A percentile compares a stretch with the other conserved stretches of the same genome.
Conservation (phyloP, 345 rosid species). For the Theobroma cacao region DNA sequence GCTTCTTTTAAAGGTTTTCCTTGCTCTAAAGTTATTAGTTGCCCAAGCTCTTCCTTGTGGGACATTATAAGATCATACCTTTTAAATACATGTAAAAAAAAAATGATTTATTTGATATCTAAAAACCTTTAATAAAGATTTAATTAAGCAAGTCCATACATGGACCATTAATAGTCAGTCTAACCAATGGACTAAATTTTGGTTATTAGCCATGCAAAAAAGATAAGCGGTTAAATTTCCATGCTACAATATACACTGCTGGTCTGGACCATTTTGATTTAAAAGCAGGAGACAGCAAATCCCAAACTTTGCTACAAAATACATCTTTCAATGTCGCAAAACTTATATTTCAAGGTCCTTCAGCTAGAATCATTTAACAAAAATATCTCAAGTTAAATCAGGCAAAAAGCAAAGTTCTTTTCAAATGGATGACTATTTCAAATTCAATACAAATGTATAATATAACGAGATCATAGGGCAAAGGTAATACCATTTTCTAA, state of each 20-base stretch:
- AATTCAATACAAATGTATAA: neutral
- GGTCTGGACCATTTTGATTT: neutral
- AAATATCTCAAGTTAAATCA: neutral
- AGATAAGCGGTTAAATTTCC: conserved; percentile 1
- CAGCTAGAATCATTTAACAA: neutral
- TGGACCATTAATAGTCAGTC: neutral
- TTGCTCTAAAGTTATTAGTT: conserved; percentile 91
- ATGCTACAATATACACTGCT: neutral
- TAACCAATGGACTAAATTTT: neutral
- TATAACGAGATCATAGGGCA: conserved; percentile 11
- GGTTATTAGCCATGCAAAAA: conserved; percentile 3
- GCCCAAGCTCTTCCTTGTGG: conserved; percentile 93
- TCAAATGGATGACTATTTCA: neutral
- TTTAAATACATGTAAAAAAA: conserved; percentile 24
- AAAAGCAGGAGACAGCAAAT: neutral
- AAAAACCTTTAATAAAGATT: neutral
- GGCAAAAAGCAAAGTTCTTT: neutral
- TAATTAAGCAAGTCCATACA: neutral
- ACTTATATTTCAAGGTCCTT: neutral
- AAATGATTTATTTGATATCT: neutral
- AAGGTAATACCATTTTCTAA: conserved; percentile 68
- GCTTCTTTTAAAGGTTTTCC: conserved; percentile 97
- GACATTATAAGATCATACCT: conserved; percentile 83
- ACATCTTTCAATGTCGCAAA: neutral
- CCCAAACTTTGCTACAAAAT: neutral